phyloP scores from a whole-genome alignment of 2,329 filamentous ascomycete species.

The Colletotrichum acutatum region DNA sequence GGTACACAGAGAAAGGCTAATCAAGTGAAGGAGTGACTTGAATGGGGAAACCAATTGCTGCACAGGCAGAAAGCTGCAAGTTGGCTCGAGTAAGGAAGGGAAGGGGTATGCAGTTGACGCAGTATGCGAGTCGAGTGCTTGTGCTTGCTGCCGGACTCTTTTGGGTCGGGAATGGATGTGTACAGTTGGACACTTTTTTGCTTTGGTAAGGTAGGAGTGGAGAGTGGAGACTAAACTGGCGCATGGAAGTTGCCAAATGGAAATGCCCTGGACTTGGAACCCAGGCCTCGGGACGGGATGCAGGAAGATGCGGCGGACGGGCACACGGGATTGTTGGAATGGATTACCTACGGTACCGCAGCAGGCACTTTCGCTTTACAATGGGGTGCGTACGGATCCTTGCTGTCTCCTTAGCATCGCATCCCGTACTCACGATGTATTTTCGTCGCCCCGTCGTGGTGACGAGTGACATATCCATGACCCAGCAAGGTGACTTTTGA shows the following conservation, averaged over 20 bases:
- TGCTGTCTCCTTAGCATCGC: too few relatives aligned
- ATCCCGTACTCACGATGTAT: background rate
- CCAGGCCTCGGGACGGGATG: background rate
- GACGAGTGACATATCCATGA: background rate
- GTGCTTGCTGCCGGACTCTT: background rate
- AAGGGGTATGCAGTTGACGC: background rate
- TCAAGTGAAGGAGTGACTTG: slow-evolving; percentile 31
- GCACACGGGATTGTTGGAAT: background rate
- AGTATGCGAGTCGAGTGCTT: slow-evolving; percentile 13
- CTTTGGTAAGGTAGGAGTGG: background rate
- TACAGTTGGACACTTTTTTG: slow-evolving; percentile 6
- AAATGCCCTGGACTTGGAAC: too few relatives aligned
- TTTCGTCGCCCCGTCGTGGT: background rate
- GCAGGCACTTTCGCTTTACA: background rate
- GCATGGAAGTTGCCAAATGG: background rate
- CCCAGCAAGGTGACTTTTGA: slow-evolving; percentile 15
- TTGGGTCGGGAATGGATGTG: slow-evolving; percentile 4
- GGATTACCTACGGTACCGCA: too few relatives aligned
- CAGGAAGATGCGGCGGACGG: background rate
- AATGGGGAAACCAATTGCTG: slow-evolving; percentile 21
- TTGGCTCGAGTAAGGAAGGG: slow-evolving; percentile 14
- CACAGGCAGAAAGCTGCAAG: slow-evolving; percentile 21
- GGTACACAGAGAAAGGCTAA: slow-evolving; percentile 8
- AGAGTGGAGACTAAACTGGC: background rate
- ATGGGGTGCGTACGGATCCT: background rate